Evolutionary conservation across 164 flowering plant genomes (phyloP).

Genomic region (Dillenia suffruticosa): DNA sequence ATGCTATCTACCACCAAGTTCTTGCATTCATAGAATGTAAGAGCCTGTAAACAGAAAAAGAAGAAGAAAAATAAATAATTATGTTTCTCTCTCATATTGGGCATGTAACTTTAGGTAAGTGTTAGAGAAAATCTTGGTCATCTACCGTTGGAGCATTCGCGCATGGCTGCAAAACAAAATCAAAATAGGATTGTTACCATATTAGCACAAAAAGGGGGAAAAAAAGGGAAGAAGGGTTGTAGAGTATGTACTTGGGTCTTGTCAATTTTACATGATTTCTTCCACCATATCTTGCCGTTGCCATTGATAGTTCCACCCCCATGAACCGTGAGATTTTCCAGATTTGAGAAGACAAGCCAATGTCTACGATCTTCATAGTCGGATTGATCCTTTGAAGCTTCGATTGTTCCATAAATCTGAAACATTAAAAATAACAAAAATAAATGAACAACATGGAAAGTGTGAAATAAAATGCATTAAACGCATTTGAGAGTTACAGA

Average conservation of each 20-base stretch:
- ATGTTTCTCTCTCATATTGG: too few relatives aligned
- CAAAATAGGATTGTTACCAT: neutral
- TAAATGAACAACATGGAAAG: neutral
- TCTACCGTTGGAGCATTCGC: constrained; percentile 29
- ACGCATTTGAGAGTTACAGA: too few relatives aligned
- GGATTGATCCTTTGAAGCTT: constrained; percentile 19
- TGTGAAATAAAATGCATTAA: too few relatives aligned
- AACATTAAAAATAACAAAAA: neutral
- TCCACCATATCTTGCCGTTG: constrained; percentile 59
- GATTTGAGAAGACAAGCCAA: constrained; percentile 38
- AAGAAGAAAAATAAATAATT: too few relatives aligned
- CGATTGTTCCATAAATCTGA: constrained; percentile 30
- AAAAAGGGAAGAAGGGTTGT: neutral
- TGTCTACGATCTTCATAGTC: constrained; percentile 22
- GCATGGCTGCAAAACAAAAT: constrained; percentile 24
- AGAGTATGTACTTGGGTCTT: constrained; percentile 20
- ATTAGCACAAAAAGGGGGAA: too few relatives aligned
- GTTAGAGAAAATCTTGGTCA: neutral
- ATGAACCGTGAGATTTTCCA: constrained; percentile 28
- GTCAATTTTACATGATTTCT: constrained; percentile 34
- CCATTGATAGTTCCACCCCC: constrained; percentile 63
- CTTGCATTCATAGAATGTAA: constrained; percentile 39
- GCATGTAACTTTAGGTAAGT: too few relatives aligned
- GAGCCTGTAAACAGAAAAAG: constrained; percentile 26
- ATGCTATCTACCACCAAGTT: constrained; percentile 32